Evolutionary conservation across 805 yeast genomes (phyloP).

Genomic region (Wickerhamiella sergipiensis): DNA sequence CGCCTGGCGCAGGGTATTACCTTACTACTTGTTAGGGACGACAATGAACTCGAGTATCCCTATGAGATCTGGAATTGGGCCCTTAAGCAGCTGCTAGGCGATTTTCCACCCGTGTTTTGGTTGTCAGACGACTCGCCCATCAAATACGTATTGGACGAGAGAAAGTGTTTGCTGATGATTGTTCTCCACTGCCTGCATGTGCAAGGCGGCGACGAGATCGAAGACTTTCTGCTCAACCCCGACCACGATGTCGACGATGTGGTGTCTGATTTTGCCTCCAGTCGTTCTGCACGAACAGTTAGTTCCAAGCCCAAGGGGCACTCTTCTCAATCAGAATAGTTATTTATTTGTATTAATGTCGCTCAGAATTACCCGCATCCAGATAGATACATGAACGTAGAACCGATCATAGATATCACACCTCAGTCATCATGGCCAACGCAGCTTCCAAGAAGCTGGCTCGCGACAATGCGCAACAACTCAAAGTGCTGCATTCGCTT

Average conservation of each 20-base stretch:
- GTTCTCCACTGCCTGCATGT: not conserved
- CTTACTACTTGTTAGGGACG: not conserved
- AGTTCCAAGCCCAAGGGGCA: not conserved
- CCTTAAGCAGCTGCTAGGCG: constrained; percentile 1
- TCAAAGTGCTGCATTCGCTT: constrained; percentile 24
- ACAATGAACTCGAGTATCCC: not conserved
- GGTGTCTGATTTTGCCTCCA: not conserved
- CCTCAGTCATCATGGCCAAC: constrained; percentile 26
- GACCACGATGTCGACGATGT: not conserved
- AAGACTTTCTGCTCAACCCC: not conserved
- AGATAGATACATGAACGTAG: no score
- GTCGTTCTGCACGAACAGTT: not conserved
- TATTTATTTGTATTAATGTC: no score
- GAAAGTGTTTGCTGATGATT: constrained; percentile 4
- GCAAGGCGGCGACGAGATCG: not conserved
- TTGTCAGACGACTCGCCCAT: constrained; percentile 15
- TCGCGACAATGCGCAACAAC: constrained; percentile 21
- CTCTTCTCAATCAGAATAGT: no score
- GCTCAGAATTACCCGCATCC: no score
- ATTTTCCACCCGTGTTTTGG: constrained; percentile 11
- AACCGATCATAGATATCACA: no score
- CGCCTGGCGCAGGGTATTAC: constrained; percentile 1
- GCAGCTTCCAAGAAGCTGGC: constrained; percentile 33
- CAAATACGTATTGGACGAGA: constrained; percentile 1
- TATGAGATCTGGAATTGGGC: constrained; percentile 8